Evolutionary conservation across 2,329 filamentous ascomycete genomes (phyloP).

Genomic region (Verticillium longisporum): DNA sequence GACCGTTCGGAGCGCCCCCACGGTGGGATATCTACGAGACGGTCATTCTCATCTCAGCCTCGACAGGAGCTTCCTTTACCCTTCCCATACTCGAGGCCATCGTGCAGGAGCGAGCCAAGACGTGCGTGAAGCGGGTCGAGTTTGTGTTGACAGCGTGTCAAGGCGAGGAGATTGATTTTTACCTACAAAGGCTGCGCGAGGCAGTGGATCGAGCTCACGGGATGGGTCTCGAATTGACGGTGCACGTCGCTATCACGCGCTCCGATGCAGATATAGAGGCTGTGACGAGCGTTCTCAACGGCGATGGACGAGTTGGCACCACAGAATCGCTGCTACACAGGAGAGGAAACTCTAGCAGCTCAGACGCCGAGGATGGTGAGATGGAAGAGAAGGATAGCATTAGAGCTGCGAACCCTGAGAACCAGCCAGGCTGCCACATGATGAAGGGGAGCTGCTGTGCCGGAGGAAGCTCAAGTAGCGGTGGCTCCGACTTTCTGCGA

Average conservation of each 20-base stretch:
- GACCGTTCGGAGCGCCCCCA: constrained; percentile 50
- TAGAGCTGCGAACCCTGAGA: not conserved
- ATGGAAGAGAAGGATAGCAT: not conserved
- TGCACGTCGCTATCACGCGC: constrained; percentile 50
- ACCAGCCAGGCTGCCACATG: constrained; percentile 11
- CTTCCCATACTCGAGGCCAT: constrained; percentile 52
- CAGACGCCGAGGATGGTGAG: not conserved
- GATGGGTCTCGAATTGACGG: constrained; percentile 39
- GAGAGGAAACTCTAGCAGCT: not conserved
- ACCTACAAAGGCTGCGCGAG: constrained; percentile 40
- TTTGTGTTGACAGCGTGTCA: constrained; percentile 45
- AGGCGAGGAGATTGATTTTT: constrained; percentile 48
- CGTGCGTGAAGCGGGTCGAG: constrained; percentile 46
- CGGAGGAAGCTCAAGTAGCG: constrained; percentile 10
- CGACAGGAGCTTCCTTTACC: constrained; percentile 56
- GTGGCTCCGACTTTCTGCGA: constrained; percentile 25
- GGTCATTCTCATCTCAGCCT: constrained; percentile 52
- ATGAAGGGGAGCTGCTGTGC: not conserved
- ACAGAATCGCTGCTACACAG: not conserved
- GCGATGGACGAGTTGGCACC: constrained; percentile 4
- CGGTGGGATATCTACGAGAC: constrained; percentile 54
- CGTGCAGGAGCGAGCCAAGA: constrained; percentile 29
- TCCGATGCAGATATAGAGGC: constrained; percentile 17
- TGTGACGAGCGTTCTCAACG: constrained; percentile 8
- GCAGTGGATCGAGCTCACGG: constrained; percentile 33